Evolutionary conservation across 768 basidiomycete genomes (phyloP).

Genomic region (Hemileccinum impolitum): DNA sequence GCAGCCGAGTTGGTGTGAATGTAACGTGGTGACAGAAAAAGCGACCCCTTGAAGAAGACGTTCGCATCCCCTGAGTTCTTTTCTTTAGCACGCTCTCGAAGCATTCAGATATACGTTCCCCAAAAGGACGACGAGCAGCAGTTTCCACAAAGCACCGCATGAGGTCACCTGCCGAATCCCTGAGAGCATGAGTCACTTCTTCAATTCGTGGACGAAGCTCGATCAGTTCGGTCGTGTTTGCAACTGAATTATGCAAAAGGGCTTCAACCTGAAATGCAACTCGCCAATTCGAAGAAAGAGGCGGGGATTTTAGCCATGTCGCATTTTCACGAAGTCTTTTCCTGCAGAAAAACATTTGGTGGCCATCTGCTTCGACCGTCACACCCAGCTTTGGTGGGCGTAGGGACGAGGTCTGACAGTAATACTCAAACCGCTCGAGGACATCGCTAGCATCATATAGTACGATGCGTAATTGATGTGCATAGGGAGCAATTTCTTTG

Average conservation of each 20-base stretch:
- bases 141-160: conserved; percentile 53
- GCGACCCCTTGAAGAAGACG: conserved; percentile 32
- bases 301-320: conserved; percentile 41
- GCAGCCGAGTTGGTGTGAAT: conserved; percentile 68
- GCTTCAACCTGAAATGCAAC: conserved; percentile 78
- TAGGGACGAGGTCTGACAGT: conserved; percentile 52
- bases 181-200: conserved; percentile 34
- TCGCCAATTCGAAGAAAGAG: conserved; percentile 43
- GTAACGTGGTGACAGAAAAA: conserved; percentile 75
- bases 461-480: conserved; percentile 64
- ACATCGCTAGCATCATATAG: conserved; percentile 50
- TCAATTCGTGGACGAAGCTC: conserved; percentile 45
- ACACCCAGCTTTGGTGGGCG: conserved; percentile 32
- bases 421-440: conserved; percentile 46
- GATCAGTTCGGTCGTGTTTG: conserved; percentile 58
- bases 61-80: conserved; percentile 15
- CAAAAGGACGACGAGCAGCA: conserved; percentile 44
- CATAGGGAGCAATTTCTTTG: conserved; percentile 59
- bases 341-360: conserved; percentile 48
- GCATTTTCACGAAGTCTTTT: conserved; percentile 46
- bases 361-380: conserved; percentile 46
- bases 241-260: conserved; percentile 56
- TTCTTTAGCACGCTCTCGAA: conserved; percentile 31
- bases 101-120: conserved; percentile 41
- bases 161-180: conserved; percentile 41